A percentile compares a stretch with the other conserved stretches of the same genome.
These are phyloP conservation scores for Parietaria judaica DNA, from an alignment of 306 rosid genomes.

Conservation along the genomic window DNA sequence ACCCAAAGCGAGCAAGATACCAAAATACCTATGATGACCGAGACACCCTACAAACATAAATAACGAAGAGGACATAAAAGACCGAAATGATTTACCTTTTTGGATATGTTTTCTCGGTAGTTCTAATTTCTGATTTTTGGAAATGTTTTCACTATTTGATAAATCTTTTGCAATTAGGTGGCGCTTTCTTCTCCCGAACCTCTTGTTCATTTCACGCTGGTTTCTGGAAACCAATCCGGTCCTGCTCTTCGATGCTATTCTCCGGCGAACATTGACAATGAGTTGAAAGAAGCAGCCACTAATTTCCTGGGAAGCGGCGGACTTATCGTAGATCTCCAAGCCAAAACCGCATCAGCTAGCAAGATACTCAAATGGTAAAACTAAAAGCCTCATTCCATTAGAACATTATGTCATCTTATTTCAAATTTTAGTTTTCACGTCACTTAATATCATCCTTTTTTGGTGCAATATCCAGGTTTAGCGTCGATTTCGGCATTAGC, in stretches of 20 bases:
- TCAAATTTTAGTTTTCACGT: not conserved
- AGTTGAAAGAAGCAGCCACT: constrained; percentile 63
- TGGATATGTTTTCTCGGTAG: too few relatives aligned
- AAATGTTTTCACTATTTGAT: not conserved
- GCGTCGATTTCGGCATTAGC: constrained; percentile 74
- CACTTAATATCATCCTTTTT: not conserved
- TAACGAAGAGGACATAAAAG: too few relatives aligned
- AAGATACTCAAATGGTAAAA: constrained; percentile 74
- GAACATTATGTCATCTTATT: not conserved
- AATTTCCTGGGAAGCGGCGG: constrained; percentile 66
- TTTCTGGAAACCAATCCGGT: constrained; percentile 68
- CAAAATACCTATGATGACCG: too few relatives aligned
- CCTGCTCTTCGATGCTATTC: constrained; percentile 77
- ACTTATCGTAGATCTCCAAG: constrained; percentile 38
- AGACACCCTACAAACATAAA: too few relatives aligned
- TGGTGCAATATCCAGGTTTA: constrained; percentile 45
- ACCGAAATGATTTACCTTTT: too few relatives aligned
- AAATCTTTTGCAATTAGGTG: constrained; percentile 32
- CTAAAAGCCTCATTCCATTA: constrained; percentile 12
- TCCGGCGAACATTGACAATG: constrained; percentile 62
- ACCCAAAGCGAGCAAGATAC: too few relatives aligned
- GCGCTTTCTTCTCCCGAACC: constrained; percentile 88
- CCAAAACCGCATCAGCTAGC: constrained; percentile 42
- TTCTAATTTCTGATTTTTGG: too few relatives aligned
- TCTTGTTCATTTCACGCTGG: constrained; percentile 76